These are phyloP conservation scores for Paramecium primaurelia DNA, from an alignment of 73 alveolate genomes.

Conservation along the genomic window DNA sequence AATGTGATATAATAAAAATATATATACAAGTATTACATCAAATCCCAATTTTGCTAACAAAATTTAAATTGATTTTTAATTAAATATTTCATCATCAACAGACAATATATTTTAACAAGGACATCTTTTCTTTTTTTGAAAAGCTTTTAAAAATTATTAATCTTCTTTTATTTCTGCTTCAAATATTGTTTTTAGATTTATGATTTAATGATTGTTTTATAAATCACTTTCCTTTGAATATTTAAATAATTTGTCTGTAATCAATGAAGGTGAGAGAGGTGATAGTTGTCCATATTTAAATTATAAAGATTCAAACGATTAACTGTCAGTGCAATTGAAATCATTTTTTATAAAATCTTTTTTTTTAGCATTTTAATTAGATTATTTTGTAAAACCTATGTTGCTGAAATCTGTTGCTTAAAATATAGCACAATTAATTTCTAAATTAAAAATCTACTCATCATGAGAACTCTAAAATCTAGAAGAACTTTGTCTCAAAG, in stretches of 20 bases:
- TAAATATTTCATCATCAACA: constrained; percentile 4
- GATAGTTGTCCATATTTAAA: neutral
- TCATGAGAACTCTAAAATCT: neutral
- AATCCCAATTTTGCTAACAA: neutral
- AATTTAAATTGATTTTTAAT: neutral
- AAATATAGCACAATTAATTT: neutral
- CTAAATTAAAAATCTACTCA: neutral
- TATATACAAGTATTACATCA: neutral
- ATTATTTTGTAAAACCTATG: neutral
- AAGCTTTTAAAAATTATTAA: neutral
- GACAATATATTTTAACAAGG: neutral
- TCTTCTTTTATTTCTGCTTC: neutral
- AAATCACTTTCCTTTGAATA: neutral
- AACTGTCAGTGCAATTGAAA: neutral
- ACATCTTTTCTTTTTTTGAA: neutral
- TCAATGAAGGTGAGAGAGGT: neutral
- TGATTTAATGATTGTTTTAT: neutral
- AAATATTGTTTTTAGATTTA: neutral
- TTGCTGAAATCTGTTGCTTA: neutral
- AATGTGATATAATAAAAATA: neutral
- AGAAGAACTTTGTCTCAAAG: neutral
- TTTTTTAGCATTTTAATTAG: neutral
- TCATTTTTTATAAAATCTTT: neutral
- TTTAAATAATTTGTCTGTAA: neutral
- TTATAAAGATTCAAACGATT: neutral